phyloP scores from a whole-genome alignment of 306 rosid genomes.

The Acacia melanoxylon region DNA sequence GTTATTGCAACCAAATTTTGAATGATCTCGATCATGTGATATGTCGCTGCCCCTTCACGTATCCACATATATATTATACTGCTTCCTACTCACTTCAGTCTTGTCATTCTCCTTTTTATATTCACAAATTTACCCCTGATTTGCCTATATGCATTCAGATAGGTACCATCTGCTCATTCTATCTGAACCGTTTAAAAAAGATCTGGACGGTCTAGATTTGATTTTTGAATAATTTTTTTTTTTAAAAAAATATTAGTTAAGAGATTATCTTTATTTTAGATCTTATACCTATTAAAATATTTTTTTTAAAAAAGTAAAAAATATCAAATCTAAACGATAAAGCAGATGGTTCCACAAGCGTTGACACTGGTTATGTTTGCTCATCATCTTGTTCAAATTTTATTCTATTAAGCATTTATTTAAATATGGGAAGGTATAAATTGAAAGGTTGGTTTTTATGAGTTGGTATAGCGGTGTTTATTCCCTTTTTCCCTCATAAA shows the following conservation, averaged over 20 bases:
- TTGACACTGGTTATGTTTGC: not conserved
- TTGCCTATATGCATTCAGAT: not conserved
- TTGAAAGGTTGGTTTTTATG: not conserved
- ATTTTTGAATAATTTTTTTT: too few species aligned
- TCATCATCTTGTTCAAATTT: too few species aligned
- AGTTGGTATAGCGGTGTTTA: not conserved
- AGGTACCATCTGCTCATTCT: too few species aligned
- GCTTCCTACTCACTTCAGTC: not conserved
- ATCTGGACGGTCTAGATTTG: too few species aligned
- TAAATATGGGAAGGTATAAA: too few species aligned
- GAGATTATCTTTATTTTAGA: too few species aligned
- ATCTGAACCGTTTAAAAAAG: accelerated
- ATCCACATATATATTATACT: not conserved
- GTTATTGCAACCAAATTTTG: not conserved
- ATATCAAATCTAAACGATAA: too few species aligned
- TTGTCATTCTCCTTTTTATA: not conserved
- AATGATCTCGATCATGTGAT: not conserved
- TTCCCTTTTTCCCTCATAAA: too few species aligned
- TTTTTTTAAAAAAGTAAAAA: too few species aligned
- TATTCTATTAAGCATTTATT: too few species aligned
- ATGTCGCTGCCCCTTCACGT: not conserved
- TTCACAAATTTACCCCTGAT: not conserved
- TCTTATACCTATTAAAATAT: too few species aligned
- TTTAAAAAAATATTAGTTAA: too few species aligned
- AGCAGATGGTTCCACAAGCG: not conserved